Evolutionary conservation across 1,284 basidiomycete species (phyloP).

Genomic region (Bjerkandera adusta): DNA sequence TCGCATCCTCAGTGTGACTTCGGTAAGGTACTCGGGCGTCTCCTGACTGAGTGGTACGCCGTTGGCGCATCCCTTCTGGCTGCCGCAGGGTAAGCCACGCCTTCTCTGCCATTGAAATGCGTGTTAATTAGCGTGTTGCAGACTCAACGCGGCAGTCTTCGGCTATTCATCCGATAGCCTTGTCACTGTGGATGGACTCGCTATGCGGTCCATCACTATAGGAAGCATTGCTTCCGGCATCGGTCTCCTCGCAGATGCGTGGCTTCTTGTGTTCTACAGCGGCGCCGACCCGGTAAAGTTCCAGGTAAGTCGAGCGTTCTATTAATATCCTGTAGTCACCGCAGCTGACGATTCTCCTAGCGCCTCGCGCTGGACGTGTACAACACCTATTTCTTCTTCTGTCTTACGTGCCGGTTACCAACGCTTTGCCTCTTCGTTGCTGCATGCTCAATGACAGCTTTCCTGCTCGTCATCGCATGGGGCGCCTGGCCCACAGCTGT

Average conservation of each 20-base stretch:
- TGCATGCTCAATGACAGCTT: constrained; percentile 47
- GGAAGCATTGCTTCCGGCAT: constrained; percentile 58
- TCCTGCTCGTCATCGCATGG: constrained; percentile 60
- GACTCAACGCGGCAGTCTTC: constrained; percentile 45
- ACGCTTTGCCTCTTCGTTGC: constrained; percentile 12
- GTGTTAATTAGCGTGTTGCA: no score
- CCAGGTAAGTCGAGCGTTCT: constrained; percentile 34
- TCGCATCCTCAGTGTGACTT: constrained; percentile 50
- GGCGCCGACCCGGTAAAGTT: constrained; percentile 45
- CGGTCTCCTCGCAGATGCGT: constrained; percentile 57
- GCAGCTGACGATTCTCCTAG: constrained; percentile 28
- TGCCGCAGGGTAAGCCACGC: constrained; percentile 24
- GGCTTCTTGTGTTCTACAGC: constrained; percentile 61
- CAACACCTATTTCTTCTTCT: constrained; percentile 21
- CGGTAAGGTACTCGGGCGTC: constrained; percentile 37
- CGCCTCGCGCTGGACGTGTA: constrained; percentile 54
- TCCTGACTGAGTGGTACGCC: constrained; percentile 35
- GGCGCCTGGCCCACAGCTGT: constrained; percentile 59
- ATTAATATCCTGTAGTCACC: neutral
- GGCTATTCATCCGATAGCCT: constrained; percentile 52
- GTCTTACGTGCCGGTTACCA: constrained; percentile 40
- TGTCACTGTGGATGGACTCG: constrained; percentile 44
- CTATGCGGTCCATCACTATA: constrained; percentile 48
- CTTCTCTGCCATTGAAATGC: no score
- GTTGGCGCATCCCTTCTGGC: constrained; percentile 33